Percentiles rank a stretch among this genome's conserved stretches.
Evolutionary conservation across 1,284 basidiomycete genomes (phyloP).

Genomic region (Xerocomus amazonicus): DNA sequence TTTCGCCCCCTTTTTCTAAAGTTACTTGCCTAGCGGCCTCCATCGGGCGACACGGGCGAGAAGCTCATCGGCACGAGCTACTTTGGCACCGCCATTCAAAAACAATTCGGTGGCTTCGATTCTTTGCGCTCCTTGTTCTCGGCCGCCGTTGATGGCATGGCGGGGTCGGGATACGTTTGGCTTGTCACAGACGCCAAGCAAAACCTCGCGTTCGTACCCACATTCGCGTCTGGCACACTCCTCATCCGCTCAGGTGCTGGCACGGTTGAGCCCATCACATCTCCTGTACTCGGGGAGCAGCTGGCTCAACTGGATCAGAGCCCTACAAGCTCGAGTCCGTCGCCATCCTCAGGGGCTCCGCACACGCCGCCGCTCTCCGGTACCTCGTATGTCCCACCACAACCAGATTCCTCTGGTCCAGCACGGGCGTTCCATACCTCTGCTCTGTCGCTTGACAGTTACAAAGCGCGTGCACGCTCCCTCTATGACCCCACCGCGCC

Average conservation of each 20-base stretch:
- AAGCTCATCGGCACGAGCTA: conserved; percentile 34
- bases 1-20: not conserved
- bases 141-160: conserved; percentile 74
- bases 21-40: conserved; percentile 45
- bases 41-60: conserved; percentile 44
- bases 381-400: conserved; percentile 7
- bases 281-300: conserved; percentile 28
- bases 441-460: conserved; percentile 3
- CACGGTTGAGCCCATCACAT: conserved; percentile 35
- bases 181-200: conserved; percentile 69
- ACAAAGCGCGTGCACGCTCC: conserved; percentile 22
- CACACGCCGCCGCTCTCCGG: conserved; percentile 17
- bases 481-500: conserved; percentile 27
- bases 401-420: conserved; percentile 16
- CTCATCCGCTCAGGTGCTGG: conserved; percentile 62
- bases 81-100: conserved; percentile 44
- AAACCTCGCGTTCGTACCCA: conserved; percentile 72
- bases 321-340: not conserved
- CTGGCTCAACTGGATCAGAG: not conserved
- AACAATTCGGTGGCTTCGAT: conserved; percentile 60
- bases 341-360: not conserved
- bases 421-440: conserved; percentile 28
- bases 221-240: conserved; percentile 88
- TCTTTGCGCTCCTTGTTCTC: conserved; percentile 77
- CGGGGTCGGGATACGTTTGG: conserved; percentile 86